Percentiles rank a stretch among this genome's conserved stretches.
Conservation (phyloP, 257 asterid species). For the Solanum etuberosum region DNA sequence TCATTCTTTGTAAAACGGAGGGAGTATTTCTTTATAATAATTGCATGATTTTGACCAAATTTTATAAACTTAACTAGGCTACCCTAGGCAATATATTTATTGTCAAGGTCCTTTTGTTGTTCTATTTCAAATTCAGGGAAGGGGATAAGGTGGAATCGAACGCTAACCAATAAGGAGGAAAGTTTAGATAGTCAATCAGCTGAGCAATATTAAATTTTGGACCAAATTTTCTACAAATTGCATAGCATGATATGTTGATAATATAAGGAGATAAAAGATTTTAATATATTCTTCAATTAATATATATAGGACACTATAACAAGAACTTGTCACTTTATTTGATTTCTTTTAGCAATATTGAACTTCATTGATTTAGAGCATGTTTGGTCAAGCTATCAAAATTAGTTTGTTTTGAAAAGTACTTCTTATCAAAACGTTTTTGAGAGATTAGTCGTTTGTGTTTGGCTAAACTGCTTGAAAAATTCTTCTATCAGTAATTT, state of each 20-base stretch:
- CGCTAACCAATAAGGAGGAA: background rate
- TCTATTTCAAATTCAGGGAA: background rate
- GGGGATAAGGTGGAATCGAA: background rate
- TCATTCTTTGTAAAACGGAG: no score
- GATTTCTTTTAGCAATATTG: background rate
- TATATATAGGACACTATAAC: background rate
- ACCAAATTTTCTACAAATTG: background rate
- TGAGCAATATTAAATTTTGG: background rate
- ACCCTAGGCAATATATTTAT: background rate
- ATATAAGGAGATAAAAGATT: background rate
- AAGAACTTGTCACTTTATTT: background rate
- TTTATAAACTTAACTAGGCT: background rate
- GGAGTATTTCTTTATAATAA: background rate
- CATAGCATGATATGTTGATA: background rate
- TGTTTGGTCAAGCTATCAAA: background rate
- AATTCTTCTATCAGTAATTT: background rate
- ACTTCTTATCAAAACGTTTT: background rate
- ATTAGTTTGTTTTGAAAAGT: background rate
- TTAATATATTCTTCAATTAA: background rate
- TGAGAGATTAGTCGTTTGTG: background rate
- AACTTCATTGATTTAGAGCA: background rate
- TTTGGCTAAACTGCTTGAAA: background rate
- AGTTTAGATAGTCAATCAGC: background rate
- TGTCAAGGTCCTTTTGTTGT: background rate
- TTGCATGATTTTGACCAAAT: background rate